Conservation (phyloP, 306 rosid genomes). For the Nissolia schottii region DNA sequence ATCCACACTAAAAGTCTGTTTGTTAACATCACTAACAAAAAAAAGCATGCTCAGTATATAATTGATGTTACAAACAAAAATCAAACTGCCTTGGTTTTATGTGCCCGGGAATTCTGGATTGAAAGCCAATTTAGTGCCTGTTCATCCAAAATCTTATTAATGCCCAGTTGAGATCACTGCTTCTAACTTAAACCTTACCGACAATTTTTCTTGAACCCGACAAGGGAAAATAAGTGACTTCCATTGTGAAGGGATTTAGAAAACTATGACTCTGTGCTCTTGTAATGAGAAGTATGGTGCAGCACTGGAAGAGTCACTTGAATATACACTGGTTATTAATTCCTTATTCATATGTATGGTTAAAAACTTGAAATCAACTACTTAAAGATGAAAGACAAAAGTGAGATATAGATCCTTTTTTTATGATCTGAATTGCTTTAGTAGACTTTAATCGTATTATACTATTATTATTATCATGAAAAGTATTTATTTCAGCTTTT, state of each 20-base stretch:
- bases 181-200: not conserved
- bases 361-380: slow-evolving; percentile 5
- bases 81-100: not conserved
- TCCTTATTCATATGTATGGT: not conserved
- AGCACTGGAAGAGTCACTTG: not conserved
- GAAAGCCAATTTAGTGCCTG: not conserved
- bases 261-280: not conserved
- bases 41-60: not conserved
- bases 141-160: not conserved
- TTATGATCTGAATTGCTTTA: too few relatives aligned
- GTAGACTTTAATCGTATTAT: too few relatives aligned
- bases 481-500: not conserved
- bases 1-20: not conserved
- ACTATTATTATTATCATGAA: too few relatives aligned
- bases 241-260: not conserved
- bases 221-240: slow-evolving; percentile 2
- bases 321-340: not conserved
- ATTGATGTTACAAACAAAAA: not conserved
- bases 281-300: not conserved
- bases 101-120: not conserved
- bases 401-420: too few relatives aligned
- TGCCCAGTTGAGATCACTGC: not conserved
- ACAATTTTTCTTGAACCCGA: not conserved
- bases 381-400: slow-evolving; percentile 18
- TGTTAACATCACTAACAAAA: not conserved